These are phyloP conservation scores for Fusarium guadeloupense DNA, from an alignment of 2,329 filamentous ascomycete genomes.

Conservation along the genomic window DNA sequence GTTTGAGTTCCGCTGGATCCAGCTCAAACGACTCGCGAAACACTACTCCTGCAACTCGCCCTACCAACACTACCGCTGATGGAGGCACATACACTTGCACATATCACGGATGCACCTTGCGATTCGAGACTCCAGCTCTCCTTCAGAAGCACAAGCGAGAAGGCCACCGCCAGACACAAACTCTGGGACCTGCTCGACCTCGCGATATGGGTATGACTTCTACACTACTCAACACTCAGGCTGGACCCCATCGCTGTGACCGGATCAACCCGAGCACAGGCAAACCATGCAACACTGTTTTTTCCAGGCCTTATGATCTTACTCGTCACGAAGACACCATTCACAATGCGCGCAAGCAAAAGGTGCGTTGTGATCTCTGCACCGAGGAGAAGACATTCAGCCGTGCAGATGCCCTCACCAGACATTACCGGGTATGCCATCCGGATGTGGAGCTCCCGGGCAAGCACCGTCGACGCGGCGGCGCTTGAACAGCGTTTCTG, in stretches of 20 bases:
- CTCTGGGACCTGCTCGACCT: constrained; percentile 41
- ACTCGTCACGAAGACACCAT: constrained; percentile 98
- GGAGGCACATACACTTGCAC: constrained; percentile 95
- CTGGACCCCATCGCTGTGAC: constrained; percentile 91
- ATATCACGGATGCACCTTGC: constrained; percentile 86
- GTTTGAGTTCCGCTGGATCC: constrained; percentile 56
- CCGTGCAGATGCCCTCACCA: constrained; percentile 89
- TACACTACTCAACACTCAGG: constrained; percentile 80
- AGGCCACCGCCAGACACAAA: constrained; percentile 81
- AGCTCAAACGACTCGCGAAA: constrained; percentile 47
- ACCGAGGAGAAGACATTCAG: constrained; percentile 98
- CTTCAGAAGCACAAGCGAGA: constrained; percentile 97
- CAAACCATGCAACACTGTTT: constrained; percentile 93
- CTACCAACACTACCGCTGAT: constrained; percentile 73
- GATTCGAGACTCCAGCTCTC: constrained; percentile 87
- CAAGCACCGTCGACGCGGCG: constrained; percentile 32
- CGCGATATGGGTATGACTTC: constrained; percentile 57
- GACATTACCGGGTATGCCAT: constrained; percentile 94
- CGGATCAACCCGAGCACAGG: constrained; percentile 94
- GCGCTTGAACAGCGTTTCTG: constrained; percentile 17
- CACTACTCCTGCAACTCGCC: constrained; percentile 55
- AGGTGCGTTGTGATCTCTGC: constrained; percentile 91
- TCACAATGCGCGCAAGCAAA: constrained; percentile 92
- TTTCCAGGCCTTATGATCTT: constrained; percentile 94
- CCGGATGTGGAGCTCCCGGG: constrained; percentile 55